phyloP scores from a whole-genome alignment of 495 filamentous ascomycete species.

The Lichina pygmaea region DNA sequence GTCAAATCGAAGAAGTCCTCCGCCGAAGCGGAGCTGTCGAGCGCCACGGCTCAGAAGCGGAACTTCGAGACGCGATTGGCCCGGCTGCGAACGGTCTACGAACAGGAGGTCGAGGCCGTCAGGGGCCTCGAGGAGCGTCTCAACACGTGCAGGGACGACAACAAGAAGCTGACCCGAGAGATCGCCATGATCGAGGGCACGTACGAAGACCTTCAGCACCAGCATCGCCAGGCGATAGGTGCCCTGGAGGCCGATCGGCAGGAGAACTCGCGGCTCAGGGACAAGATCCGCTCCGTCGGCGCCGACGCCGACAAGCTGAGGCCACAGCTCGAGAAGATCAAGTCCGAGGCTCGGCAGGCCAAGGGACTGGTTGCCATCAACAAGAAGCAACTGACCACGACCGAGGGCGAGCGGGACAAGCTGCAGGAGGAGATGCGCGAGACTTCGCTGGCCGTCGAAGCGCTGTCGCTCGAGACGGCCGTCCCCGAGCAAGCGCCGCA shows the following conservation, averaged over 20 bases:
- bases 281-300: constrained; percentile 62
- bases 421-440: constrained; percentile 51
- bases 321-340: constrained; percentile 71
- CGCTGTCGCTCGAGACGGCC: constrained; percentile 4
- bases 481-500: constrained; percentile 10
- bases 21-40: constrained; percentile 53
- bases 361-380: constrained; percentile 91
- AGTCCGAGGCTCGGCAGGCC: constrained; percentile 71
- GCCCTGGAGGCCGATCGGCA: constrained; percentile 66
- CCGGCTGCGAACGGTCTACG: constrained; percentile 64
- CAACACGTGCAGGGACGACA: constrained; percentile 44
- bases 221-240: constrained; percentile 47
- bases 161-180: constrained; percentile 56
- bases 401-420: constrained; percentile 67
- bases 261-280: constrained; percentile 66
- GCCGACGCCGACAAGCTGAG: constrained; percentile 55
- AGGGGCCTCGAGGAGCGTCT: constrained; percentile 66
- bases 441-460: constrained; percentile 12
- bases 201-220: constrained; percentile 59
- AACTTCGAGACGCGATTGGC: constrained; percentile 71
- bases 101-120: constrained; percentile 72
- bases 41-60: constrained; percentile 59
- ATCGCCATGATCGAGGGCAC: constrained; percentile 55
- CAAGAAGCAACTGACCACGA: constrained; percentile 83
- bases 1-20: constrained; percentile 54